Conservation (phyloP, 2,329 filamentous ascomycete species). For the Pezicula rhizophila region DNA sequence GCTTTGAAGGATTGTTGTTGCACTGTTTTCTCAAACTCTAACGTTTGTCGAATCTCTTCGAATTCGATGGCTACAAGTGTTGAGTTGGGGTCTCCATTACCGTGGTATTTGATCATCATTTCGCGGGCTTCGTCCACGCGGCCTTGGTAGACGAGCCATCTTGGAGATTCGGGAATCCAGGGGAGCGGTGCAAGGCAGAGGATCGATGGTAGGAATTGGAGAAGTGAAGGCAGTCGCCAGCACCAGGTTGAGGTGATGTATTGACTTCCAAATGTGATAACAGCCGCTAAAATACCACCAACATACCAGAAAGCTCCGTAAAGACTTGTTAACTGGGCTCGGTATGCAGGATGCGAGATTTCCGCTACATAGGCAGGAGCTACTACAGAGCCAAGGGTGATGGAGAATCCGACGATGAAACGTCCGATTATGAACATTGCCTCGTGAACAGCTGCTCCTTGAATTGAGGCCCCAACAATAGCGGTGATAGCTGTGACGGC, state of each 20-base stretch:
- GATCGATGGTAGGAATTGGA: neutral
- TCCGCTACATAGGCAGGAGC: constrained; percentile 2
- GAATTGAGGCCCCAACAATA: constrained; percentile 35
- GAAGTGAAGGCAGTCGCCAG: neutral
- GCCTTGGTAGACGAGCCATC: constrained; percentile 52
- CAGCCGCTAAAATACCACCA: neutral
- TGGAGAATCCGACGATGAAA: constrained; percentile 29
- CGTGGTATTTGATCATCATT: constrained; percentile 47
- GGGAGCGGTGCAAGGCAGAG: neutral
- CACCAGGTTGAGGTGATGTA: constrained; percentile 1
- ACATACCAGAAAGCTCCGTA: constrained; percentile 2
- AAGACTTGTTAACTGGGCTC: neutral
- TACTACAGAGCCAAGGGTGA: neutral
- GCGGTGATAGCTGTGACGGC: neutral
- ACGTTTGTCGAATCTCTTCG: constrained; percentile 35
- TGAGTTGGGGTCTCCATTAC: constrained; percentile 42
- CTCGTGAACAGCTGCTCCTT: constrained; percentile 30
- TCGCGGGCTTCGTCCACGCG: constrained; percentile 44
- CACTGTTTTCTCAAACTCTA: constrained; percentile 34
- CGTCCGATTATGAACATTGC: constrained; percentile 35
- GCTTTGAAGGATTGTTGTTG: constrained; percentile 35
- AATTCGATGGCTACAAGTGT: constrained; percentile 38
- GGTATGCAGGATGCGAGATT: neutral
- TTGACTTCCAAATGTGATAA: constrained; percentile 1
- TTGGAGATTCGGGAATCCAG: constrained; percentile 44